phyloP scores from a whole-genome alignment of 306 rosid species.

The Begonia fuchsioides region DNA sequence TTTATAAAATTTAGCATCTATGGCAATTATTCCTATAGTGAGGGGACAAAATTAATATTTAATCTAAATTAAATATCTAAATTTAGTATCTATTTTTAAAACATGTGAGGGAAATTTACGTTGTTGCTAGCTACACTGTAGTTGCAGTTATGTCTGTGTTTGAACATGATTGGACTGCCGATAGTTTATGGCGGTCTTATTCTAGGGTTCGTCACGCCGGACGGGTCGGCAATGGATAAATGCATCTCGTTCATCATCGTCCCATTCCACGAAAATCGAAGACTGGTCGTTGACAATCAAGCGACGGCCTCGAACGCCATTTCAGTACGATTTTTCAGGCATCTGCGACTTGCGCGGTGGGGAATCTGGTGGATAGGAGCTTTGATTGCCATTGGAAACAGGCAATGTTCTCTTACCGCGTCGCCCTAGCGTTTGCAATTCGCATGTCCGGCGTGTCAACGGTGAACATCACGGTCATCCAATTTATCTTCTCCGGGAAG shows the following conservation, averaged over 20 bases:
- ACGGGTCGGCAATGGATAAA: conserved; percentile 27
- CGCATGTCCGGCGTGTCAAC: too few relatives aligned
- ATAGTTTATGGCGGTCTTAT: conserved; percentile 47
- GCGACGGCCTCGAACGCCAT: conserved; percentile 7
- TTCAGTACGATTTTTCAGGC: conserved; percentile 19
- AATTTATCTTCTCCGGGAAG: too few relatives aligned
- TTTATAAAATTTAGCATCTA: too few relatives aligned
- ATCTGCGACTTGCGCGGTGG: conserved; percentile 32
- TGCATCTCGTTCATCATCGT: conserved; percentile 23
- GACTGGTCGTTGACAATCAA: too few relatives aligned
- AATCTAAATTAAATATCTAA: too few relatives aligned
- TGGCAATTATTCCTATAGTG: too few relatives aligned
- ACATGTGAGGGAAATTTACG: conserved; percentile 8
- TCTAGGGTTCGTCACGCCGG: conserved; percentile 41
- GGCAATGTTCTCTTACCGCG: too few relatives aligned
- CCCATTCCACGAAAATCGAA: conserved; percentile 27
- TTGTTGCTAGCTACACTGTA: conserved; percentile 4
- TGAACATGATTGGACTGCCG: conserved; percentile 41
- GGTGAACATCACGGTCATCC: too few relatives aligned
- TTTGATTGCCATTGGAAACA: too few relatives aligned
- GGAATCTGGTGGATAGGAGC: conserved; percentile 39
- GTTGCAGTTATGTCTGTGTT: conserved; percentile 4
- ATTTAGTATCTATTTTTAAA: too few relatives aligned
- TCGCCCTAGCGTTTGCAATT: too few relatives aligned
- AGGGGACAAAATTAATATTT: too few relatives aligned